Evolutionary conservation across 2,329 filamentous ascomycete genomes (phyloP), one percentile per base, ranked within the genome.

Genomic region (Claviceps fusiformis): DNA sequence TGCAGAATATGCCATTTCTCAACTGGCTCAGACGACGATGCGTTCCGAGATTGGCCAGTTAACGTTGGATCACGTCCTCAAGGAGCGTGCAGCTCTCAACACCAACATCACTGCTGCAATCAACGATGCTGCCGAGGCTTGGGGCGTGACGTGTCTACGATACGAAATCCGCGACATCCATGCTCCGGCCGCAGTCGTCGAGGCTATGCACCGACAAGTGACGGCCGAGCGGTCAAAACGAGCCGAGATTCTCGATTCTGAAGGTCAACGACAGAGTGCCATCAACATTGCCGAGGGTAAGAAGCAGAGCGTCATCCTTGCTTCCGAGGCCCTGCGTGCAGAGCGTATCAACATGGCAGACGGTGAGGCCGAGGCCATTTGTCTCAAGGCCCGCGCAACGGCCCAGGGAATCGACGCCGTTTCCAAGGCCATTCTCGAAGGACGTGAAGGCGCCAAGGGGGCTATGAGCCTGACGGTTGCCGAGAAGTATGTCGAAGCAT

Each of bases 81-180:
- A 97, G 70, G 93, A 98, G 77, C 89, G 93, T 60, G 89, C 91
- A 3, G 89, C 90, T 24, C 84, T 98, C 62, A 98, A 98, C 76
- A 90, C 83, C 61, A 97, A 98, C 74, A 98, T 98, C 68, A 97
- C 93, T n/a, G 86, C 89, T 56, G 92, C 93, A 47, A 97, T 98
- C 78, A 98, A 98, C 70, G 92, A 97, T 70, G 93, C 93, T 1
- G 92, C 93, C 5, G 86, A 95, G 64, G 92, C 92, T 54, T 98
- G 93, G 93, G 93, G 93, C 57, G 89, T 98, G 24, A 89, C 89
- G 39, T 98, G 93, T 68, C 79, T 98, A 58, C 86, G 93, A 56
- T 98, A 98, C 75, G 93, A 98, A 73, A 98, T 98, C 68, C 81
- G 93, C 62, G 93, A 98, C 71, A 98, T 98, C 65, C 93, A 98